Base-by-base conservation (phyloP, 306 rosid genomes). In the Gillenia trifoliata region DNA sequence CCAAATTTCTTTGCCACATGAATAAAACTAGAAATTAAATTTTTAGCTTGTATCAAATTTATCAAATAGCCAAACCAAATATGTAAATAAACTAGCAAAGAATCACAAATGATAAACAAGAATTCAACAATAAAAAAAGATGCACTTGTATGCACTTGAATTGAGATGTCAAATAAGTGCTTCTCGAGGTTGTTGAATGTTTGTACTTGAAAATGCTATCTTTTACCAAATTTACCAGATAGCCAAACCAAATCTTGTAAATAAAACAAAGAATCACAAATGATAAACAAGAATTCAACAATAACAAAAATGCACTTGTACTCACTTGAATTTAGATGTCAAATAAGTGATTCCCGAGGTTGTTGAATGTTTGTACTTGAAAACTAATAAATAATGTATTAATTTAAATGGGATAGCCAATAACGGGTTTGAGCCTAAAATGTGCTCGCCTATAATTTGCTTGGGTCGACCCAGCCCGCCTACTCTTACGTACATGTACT, bases 281-380 rank as follows among this genome's bases (percentile, higher is more conserved):
- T 34, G 38, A 34, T 34, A 34, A 34, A 34, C 7, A 34, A 34
- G 7, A 34, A 34, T 34, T 34, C 38, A 2, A 10, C 43, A 36
- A 25, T 23, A 13, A 19, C 20, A 17, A 26, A n/a, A 33, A 16
- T 47, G 3, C 23, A 47, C 7, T n/a, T 67, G 29, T 66, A 89
- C 91, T 85, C 81, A 92, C 97, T 80, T 92, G 97, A 71, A 92
- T 80, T 45, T 92, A 88, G 70, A 89, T 84, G 77, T 90, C 91
- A 33, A 92, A 89, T 69, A 90, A 64, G 72, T 91, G 87, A 83
- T 33, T 73, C 7, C 91, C 93, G n/a, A 86, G 69, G 74, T 83
- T 83, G 38, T 77, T 70, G 52, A 36, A 89, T 0, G 77, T 75
- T 29, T 77, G 81, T 1, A 36, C 8, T 36, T n/a, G n/a, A n/a